These are phyloP conservation scores for Gracilaria gracilis DNA, from an alignment of 23 red algal species.

Conservation along the genomic window DNA sequence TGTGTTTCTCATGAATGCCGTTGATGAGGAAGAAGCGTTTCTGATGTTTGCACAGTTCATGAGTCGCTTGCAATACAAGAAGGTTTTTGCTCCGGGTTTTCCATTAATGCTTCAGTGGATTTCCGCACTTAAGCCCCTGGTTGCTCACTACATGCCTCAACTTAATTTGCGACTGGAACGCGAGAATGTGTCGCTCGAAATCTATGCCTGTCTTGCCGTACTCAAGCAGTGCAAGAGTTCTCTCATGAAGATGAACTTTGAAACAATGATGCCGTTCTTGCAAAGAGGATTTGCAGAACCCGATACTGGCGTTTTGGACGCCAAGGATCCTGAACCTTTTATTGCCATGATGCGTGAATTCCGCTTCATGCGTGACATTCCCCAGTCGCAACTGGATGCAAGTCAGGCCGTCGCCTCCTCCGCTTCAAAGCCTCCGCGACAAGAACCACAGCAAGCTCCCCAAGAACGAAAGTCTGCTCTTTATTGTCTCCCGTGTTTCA, in stretches of 20 bases:
- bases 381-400: slow-evolving; percentile 21
- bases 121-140: slow-evolving; percentile 79
- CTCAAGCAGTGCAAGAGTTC: slow-evolving; percentile 61
- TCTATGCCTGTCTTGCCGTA: slow-evolving; percentile 88
- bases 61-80: slow-evolving; percentile 88
- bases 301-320: slow-evolving; percentile 65
- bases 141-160: slow-evolving; percentile 79
- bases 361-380: slow-evolving; percentile 67
- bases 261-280: slow-evolving; percentile 87
- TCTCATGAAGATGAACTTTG: slow-evolving; percentile 87
- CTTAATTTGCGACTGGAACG: slow-evolving; percentile 59
- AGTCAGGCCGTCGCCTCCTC: slow-evolving; percentile 19
- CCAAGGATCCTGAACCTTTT: slow-evolving; percentile 72
- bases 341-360: slow-evolving; percentile 66
- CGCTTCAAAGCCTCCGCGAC: slow-evolving; percentile 9
- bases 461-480: slow-evolving; percentile 34
- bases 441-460: slow-evolving; percentile 33
- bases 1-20: slow-evolving; percentile 83
- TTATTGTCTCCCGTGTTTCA: slow-evolving; percentile 31
- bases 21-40: slow-evolving; percentile 86
- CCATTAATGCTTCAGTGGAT: slow-evolving; percentile 79
- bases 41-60: slow-evolving; percentile 94
- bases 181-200: slow-evolving; percentile 77
- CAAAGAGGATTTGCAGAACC: slow-evolving; percentile 91
- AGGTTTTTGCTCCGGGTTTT: slow-evolving; percentile 89